Base-by-base conservation (phyloP, 202 grass and related monocot species). In the Thinopyrum obtusiflorum region DNA sequence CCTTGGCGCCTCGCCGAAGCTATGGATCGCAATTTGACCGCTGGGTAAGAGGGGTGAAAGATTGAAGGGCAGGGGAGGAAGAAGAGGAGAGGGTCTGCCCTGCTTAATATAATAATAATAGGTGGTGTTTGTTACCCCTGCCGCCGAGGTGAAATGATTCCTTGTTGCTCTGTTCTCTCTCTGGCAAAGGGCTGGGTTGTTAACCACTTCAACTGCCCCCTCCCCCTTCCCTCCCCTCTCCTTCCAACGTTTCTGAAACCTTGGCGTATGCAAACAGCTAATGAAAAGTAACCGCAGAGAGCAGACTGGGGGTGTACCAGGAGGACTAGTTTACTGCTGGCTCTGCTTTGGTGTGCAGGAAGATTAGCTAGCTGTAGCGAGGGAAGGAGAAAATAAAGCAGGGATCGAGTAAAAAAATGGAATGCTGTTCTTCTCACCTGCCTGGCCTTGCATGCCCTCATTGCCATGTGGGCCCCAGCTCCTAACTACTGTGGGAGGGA, bases 131-230 rank as follows among this genome's bases (percentile, higher is more conserved):
- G 89, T 91, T 88, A 91, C 89, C 67, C 67, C 37, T 20, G 89
- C 82, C 73, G 72, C 78, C 79, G 89, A 88, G 83, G 89, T 91
- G 79, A 88, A 91, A 88, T 88, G 89, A 88, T 91, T 91, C 83
- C 79, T 88, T 91, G 86, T 88, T 78, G 78, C 42, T 47, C 44
- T 11, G 39, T 1, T 40, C 9, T 12, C 85, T 40, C 85, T 88
- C 82, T 91, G 82, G 82, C 89, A 65, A n/a, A 84, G 46, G 6
- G 46, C 5, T 49, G 89, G 72, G 86, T 85, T 85, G 82, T 82
- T 91, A 88, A 74, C 89, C 86, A 83, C 78, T 88, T 53, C 86
- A 88, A 83, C 86, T 82, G 86, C 40, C 40, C 39, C 8, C 37
- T 40, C 37, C 6, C 72, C 10, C 7, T 2, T 9, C 24, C 25